Evolutionary conservation across 805 yeast genomes (phyloP).

Genomic region (Ogataea saltuana): DNA sequence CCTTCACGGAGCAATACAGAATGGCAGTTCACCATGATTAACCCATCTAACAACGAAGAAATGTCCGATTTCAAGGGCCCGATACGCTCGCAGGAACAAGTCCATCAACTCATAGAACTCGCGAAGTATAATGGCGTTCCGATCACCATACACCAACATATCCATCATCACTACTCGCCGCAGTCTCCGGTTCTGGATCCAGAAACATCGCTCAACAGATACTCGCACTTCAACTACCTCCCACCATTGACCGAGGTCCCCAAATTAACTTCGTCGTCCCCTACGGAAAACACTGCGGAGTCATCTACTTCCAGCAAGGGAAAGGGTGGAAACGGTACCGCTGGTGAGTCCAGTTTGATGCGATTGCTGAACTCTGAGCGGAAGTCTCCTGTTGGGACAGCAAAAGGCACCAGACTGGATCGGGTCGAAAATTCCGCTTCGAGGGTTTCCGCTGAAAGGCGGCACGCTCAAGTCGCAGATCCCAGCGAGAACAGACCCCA

Average conservation of each 20-base stretch:
- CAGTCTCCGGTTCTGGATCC: constrained; percentile 44
- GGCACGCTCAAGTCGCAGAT: neutral
- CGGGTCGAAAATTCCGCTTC: neutral
- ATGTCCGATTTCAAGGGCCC: constrained; percentile 46
- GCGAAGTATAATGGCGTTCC: constrained; percentile 59
- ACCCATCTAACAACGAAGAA: constrained; percentile 45
- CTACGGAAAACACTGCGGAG: constrained; percentile 37
- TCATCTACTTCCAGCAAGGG: constrained; percentile 22
- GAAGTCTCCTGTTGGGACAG: constrained; percentile 18
- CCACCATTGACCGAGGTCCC: constrained; percentile 75
- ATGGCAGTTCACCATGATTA: constrained; percentile 61
- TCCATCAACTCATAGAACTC: constrained; percentile 55
- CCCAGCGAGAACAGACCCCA: constrained; percentile 11
- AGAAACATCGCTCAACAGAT: constrained; percentile 56
- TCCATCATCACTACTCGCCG: constrained; percentile 72
- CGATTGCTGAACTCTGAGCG: constrained; percentile 43
- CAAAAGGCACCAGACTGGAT: constrained; percentile 14
- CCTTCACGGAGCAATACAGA: constrained; percentile 43
- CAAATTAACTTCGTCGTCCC: constrained; percentile 60
- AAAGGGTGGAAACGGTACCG: constrained; percentile 14
- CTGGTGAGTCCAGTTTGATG: constrained; percentile 43
- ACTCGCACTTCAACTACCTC: constrained; percentile 71
- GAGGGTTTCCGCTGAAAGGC: too few relatives aligned
- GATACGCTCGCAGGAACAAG: constrained; percentile 54
- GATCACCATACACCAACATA: constrained; percentile 81